Evolutionary conservation across 202 grass and related monocot species (phyloP).

Genomic region (Elaeis oleifera): DNA sequence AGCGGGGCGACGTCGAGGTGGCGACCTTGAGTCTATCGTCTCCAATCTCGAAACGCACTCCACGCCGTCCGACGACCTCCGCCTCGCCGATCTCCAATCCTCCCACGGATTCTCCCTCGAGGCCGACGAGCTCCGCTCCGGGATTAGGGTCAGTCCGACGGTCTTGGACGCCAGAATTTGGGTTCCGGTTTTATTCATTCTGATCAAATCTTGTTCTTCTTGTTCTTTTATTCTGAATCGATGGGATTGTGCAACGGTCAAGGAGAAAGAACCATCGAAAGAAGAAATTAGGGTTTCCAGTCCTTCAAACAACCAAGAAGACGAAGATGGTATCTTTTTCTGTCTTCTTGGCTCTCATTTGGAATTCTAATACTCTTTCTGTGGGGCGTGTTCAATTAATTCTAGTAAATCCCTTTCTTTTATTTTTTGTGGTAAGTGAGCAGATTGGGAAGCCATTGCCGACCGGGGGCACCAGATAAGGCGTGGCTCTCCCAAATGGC

Average conservation of each 20-base stretch:
- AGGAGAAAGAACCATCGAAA: conserved; percentile 18
- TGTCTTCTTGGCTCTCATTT: neutral
- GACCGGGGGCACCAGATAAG: conserved; percentile 38
- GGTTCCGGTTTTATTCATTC: neutral
- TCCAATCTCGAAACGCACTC: conserved; percentile 11
- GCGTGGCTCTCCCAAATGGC: conserved; percentile 55
- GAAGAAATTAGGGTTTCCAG: conserved; percentile 10
- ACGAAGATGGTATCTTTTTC: conserved; percentile 50
- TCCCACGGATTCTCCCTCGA: conserved; percentile 48
- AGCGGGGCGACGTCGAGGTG: conserved; percentile 38
- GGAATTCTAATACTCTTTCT: neutral
- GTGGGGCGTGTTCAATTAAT: no score
- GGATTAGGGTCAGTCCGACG: conserved; percentile 31
- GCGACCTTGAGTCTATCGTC: conserved; percentile 58
- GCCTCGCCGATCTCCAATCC: conserved; percentile 55
- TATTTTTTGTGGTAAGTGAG: neutral
- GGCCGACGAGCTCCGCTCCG: conserved; percentile 54
- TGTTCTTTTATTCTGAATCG: conserved; percentile 1
- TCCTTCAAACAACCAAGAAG: conserved; percentile 21
- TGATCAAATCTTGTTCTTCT: neutral
- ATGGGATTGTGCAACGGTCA: conserved; percentile 19
- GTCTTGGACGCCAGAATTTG: no score
- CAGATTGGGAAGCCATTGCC: conserved; percentile 85
- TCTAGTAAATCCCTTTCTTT: no score
- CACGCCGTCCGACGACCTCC: conserved; percentile 28